Base-by-base conservation (phyloP, 2,329 filamentous ascomycete species). In the Neofusicoccum umdonicola region DNA sequence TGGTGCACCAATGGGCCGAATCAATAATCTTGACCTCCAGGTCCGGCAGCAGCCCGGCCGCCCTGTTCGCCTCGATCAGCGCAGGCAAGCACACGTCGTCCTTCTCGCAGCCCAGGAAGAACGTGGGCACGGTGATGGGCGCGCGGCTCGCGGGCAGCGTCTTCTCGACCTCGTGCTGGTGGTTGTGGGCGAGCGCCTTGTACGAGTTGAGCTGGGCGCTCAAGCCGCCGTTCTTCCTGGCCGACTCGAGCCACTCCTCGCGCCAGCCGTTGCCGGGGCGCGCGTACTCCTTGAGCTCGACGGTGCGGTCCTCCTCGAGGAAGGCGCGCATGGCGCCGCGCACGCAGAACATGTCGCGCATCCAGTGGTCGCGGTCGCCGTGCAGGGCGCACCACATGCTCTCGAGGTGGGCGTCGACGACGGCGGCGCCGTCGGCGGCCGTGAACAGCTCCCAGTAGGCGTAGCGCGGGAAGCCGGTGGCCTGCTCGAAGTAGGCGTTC, bases 381-480 rank as follows among this genome's bases (percentile, higher is more conserved):
- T 81, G 78, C 42, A 75, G 65, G 3, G 68, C 72, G 34, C 70
- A 63, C 66, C 75, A 82, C 4, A 77, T 60, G 15, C 75, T 75
- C 34, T 81, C 79, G 0, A 79, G 65, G 62, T 82, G 75, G 34
- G 68, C 65, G 6, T 74, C 71, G 35, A 84, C 69, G n/a, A 83
- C 47, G 1, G 69, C 68, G 1, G 74, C 68, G 1, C 76, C 79
- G 42, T 83, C 80, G 0, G 75, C 69, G 0, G 77, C 72, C 0
- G 72, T 73, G 68, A 83, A 80, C 35, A 84, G 75, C 58, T 81
- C 69, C 80, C 81, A 84, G 73, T 84, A 85, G 35, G 74, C 71
- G 47, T 73, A 77, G 1, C 72, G 35, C 2, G 76, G 71, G 50
- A 76, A 74, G 11, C 82, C 82, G 27, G 78, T 74, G 0, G 56